Percentiles rank a stretch among this genome's conserved stretches.
These are phyloP conservation scores for Phanerodontia chrysosporium DNA, from an alignment of 768 basidiomycete species.

Conservation along the genomic window DNA sequence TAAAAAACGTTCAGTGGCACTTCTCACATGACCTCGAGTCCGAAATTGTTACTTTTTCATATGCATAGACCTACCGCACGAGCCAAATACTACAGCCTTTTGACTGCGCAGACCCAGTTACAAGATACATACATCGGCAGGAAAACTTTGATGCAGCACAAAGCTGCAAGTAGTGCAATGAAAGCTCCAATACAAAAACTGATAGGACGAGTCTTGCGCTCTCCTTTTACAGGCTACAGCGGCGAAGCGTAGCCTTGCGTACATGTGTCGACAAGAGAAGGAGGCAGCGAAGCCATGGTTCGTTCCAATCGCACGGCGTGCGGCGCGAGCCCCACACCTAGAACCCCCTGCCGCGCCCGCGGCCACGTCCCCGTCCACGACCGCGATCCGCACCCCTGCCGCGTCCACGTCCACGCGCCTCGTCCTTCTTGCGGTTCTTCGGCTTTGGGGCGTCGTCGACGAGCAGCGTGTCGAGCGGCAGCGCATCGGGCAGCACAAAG, in stretches of 20 bases:
- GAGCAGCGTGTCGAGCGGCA: slow-evolving; percentile 92
- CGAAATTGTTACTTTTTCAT: not conserved
- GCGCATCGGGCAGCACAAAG: slow-evolving; percentile 94
- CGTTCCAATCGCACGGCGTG: not conserved
- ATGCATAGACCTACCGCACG: not conserved
- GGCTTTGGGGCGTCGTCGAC: slow-evolving; percentile 98
- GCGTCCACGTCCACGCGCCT: slow-evolving; percentile 59
- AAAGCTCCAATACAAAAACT: not conserved
- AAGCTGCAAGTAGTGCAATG: not conserved
- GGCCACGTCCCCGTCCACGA: slow-evolving; percentile 35
- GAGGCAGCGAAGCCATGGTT: not conserved
- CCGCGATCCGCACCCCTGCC: slow-evolving; percentile 47
- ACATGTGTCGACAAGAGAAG: not conserved
- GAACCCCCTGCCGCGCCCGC: slow-evolving; percentile 27
- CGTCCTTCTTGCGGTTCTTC: slow-evolving; percentile 88
- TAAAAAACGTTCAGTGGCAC: not conserved
- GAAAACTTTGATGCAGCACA: not conserved
- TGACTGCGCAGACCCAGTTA: not conserved
- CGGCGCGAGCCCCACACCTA: not conserved
- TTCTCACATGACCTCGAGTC: not conserved
- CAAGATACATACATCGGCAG: not conserved
- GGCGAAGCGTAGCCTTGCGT: not conserved
- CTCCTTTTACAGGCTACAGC: not conserved
- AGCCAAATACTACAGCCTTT: too few species aligned
- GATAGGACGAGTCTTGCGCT: not conserved